phyloP scores from a whole-genome alignment of 345 rosid genomes.

The Ceriops tagal region DNA sequence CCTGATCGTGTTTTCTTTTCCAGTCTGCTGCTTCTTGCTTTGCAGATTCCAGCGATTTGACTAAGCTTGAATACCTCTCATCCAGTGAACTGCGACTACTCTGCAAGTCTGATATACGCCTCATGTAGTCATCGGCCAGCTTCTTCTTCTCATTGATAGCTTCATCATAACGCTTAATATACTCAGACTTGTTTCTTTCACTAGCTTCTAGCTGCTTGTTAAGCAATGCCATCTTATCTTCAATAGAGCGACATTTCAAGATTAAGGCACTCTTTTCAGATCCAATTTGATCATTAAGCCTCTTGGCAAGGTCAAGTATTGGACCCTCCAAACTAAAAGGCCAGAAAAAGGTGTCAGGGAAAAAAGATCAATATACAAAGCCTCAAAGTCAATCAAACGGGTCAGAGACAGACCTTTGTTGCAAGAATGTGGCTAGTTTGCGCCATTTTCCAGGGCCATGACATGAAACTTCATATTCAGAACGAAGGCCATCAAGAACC shows the following conservation, averaged over 20 bases:
- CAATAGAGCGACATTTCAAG: conserved; percentile 79
- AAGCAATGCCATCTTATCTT: conserved; percentile 75
- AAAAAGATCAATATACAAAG: conserved; percentile 3
- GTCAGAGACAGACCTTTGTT: conserved; percentile 59
- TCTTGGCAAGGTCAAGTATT: conserved; percentile 67
- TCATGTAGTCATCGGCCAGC: conserved; percentile 73
- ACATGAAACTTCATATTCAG: conserved; percentile 71
- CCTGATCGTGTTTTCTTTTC: conserved; percentile 72
- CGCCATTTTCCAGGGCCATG: conserved; percentile 96
- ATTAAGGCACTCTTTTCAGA: conserved; percentile 75
- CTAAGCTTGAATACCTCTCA: conserved; percentile 74
- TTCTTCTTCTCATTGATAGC: conserved; percentile 90
- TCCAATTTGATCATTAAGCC: conserved; percentile 72
- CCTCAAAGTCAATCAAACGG: background rate
- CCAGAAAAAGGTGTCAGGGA: background rate
- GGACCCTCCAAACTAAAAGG: conserved; percentile 86
- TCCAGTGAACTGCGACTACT: conserved; percentile 71
- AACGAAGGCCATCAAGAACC: conserved; percentile 75
- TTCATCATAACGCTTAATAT: conserved; percentile 87
- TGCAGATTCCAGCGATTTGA: conserved; percentile 65
- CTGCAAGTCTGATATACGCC: conserved; percentile 69
- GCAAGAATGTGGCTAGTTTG: conserved; percentile 75
- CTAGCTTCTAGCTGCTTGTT: conserved; percentile 84
- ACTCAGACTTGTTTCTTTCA: conserved; percentile 75
- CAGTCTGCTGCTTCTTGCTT: conserved; percentile 70